Evolutionary conservation across 495 filamentous ascomycete genomes (phyloP).

Genomic region (Haplographium delicatum): DNA sequence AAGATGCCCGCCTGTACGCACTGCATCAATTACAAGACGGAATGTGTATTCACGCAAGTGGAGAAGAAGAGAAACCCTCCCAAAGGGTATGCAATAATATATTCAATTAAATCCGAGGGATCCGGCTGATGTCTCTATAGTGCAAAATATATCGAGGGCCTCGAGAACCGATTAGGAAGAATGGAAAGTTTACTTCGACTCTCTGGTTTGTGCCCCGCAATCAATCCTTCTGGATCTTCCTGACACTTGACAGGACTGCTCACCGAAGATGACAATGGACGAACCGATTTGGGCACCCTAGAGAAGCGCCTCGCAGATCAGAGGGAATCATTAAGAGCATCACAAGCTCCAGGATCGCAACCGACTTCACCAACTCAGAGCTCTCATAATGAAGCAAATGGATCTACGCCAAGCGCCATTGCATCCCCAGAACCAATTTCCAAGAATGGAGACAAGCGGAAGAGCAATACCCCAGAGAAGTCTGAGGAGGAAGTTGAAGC

Average conservation of each 20-base stretch:
- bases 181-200: conserved; percentile 90
- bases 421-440: conserved; percentile 23
- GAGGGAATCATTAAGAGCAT: conserved; percentile 16
- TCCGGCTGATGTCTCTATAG: conserved; percentile 36
- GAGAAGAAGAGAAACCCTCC: conserved; percentile 98
- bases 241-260: conserved; percentile 48
- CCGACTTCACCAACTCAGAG: conserved; percentile 24
- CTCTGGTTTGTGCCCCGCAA: conserved; percentile 62
- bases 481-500: conserved; percentile 73
- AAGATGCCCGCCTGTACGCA: conserved; percentile 93
- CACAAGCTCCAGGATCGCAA: conserved; percentile 16
- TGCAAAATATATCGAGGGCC: conserved; percentile 96
- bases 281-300: conserved; percentile 81
- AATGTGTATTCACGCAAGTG: conserved; percentile 94
- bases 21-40: conserved; percentile 96
- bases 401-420: conserved; percentile 21
- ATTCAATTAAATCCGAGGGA: neutral
- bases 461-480: conserved; percentile 30
- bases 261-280: conserved; percentile 79
- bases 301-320: conserved; percentile 62
- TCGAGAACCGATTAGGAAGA: conserved; percentile 88
- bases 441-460: conserved; percentile 20
- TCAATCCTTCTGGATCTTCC: too few species aligned
- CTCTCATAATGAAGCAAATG: conserved; percentile 10
- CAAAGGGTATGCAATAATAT: conserved; percentile 68